These are phyloP conservation scores for Malus sylvestris DNA, from an alignment of 306 rosid species.

Conservation along the genomic window DNA sequence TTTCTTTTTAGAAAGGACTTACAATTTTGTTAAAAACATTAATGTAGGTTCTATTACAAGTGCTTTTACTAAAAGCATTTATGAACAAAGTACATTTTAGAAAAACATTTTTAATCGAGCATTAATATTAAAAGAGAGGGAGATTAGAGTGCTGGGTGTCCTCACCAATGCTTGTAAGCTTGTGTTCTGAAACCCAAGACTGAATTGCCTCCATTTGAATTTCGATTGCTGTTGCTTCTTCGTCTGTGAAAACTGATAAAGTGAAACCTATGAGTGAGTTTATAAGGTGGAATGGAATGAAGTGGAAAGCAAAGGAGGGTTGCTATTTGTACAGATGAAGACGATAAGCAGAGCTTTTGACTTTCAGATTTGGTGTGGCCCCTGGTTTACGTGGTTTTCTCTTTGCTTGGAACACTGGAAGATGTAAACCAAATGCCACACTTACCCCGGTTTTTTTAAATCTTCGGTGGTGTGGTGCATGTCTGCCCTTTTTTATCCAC, in stretches of 20 bases:
- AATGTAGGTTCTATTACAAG: too few species aligned
- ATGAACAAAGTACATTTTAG: too few species aligned
- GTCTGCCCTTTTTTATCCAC: not conserved
- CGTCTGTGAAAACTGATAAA: not conserved
- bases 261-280: not conserved
- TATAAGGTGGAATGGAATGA: not conserved
- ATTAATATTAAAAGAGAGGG: not conserved
- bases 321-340: slow-evolving; percentile 24
- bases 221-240: not conserved
- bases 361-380: slow-evolving; percentile 21
- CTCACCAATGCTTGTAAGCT: slow-evolving; percentile 69
- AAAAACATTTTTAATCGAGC: too few species aligned
- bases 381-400: slow-evolving; percentile 22
- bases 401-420: slow-evolving; percentile 27
- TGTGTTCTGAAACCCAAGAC: slow-evolving; percentile 69
- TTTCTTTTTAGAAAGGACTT: too few species aligned
- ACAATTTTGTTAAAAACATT: too few species aligned
- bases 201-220: slow-evolving; percentile 60
- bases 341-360: not conserved
- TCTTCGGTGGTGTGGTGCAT: not conserved
- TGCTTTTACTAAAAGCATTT: too few species aligned
- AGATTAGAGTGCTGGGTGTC: not conserved
- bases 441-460: not conserved
- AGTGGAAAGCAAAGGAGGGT: not conserved
- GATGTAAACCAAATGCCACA: not conserved